Base-by-base conservation (phyloP, 108 stramenopile genomes). In the Ochromonas danica region DNA sequence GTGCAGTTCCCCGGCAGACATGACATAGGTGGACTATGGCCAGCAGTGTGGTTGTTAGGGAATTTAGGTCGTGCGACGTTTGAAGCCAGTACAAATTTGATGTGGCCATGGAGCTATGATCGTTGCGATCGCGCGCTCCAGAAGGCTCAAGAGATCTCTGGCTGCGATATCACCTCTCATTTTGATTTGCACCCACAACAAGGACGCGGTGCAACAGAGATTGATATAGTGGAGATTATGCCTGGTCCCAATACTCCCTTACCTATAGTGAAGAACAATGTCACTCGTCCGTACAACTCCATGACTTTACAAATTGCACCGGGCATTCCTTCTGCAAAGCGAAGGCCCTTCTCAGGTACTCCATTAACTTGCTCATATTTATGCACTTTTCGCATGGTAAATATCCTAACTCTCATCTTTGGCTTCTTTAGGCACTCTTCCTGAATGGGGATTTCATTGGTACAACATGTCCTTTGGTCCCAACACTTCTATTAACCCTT, bases 21-120 rank as follows among this genome's bases (percentile, higher is more conserved):
- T 30, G 62, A 90, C 67, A 86, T 95, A 0, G 95, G 93, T 35
- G 96, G 96, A 0, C 79, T 98, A 57, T 98, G 97, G 97, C 97
- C 97, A 33, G 97, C 96, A 17, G 93, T 97, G 81, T 98, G 97
- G 97, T 77, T 98, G 43, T 77, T 98, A 85, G 97, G 97, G 1
- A 97, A 97, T 84, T 80, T 98, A 71, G 96, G 94, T 10, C 79
- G 96, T 22, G 96, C 96, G 75, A 98, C 97, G 62, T 97, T 94
- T 82, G 95, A 94, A 0, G 92, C 89, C 25, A 86, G 84, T 14
- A 91, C 94, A 33, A 90, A 95, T 81, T 92, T 93, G 70, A 82
- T 95, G 70, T 94, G 94, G 94, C 93, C 96, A 0, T 86, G 85
- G 87, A 77, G 75, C 40, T 84, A 72, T 81, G 51, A 93, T 81